Conservation (phyloP, 78 protist species). For the Dictyostelium brefeldianum region DNA sequence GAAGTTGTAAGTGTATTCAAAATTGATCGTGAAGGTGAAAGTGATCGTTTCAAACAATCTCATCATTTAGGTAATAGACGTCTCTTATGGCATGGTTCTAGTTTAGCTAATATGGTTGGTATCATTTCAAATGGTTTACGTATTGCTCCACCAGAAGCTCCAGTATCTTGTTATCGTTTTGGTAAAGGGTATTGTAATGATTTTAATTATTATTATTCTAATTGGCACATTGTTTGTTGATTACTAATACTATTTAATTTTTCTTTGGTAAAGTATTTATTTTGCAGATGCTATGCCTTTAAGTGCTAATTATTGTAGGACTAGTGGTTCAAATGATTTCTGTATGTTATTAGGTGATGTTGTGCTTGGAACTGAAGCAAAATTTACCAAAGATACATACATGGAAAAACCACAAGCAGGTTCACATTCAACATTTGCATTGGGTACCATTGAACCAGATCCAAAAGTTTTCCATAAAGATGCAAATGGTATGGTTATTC, state of each 20-base stretch:
- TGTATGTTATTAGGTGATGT: slow-evolving; percentile 80
- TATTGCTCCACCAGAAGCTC: slow-evolving; percentile 97
- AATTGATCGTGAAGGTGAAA: slow-evolving; percentile 81
- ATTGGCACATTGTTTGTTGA: no score
- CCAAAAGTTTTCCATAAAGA: neutral
- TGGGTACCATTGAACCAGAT: slow-evolving; percentile 72
- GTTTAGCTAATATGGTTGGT: slow-evolving; percentile 92
- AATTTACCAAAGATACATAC: slow-evolving; percentile 50
- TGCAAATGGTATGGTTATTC: slow-evolving; percentile 28
- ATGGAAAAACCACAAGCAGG: slow-evolving; percentile 84
- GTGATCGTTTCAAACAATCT: slow-evolving; percentile 23
- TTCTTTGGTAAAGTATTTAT: no score
- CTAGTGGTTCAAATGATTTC: slow-evolving; percentile 31
- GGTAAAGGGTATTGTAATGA: slow-evolving; percentile 98
- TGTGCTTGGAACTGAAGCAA: slow-evolving; percentile 62
- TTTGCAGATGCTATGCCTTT: slow-evolving; percentile 11
- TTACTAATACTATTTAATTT: neutral
- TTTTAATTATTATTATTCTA: neutral
- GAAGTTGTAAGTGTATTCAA: slow-evolving; percentile 34
- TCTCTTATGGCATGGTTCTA: slow-evolving; percentile 97
- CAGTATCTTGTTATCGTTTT: slow-evolving; percentile 94
- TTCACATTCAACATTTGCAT: slow-evolving; percentile 63
- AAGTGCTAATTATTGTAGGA: slow-evolving; percentile 62
- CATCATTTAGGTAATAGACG: slow-evolving; percentile 67
- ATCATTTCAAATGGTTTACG: slow-evolving; percentile 91